phyloP scores from a whole-genome alignment of 352 stramenopile genomes.

The Thalassiosira hispida region DNA sequence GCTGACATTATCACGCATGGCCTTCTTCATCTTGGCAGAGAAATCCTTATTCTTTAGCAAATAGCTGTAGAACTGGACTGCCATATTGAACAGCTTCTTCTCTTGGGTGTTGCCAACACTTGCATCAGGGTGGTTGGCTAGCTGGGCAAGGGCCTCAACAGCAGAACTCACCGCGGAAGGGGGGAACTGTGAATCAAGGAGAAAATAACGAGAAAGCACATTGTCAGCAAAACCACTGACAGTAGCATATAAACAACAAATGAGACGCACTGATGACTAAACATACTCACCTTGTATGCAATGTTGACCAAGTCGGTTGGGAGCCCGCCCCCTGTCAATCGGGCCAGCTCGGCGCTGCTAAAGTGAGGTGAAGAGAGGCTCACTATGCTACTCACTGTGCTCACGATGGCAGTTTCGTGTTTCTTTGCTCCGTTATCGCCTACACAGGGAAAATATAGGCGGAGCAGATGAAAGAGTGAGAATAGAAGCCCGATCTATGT shows the following conservation, averaged over 20 bases:
- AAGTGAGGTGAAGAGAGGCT: conserved; percentile 56
- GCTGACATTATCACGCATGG: conserved; percentile 59
- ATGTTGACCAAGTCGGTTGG: conserved; percentile 75
- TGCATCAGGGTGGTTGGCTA: conserved; percentile 61
- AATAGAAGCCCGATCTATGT: no score
- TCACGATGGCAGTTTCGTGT: conserved; percentile 74
- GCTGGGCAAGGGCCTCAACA: conserved; percentile 64
- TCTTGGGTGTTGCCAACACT: conserved; percentile 47
- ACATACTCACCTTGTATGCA: conserved; percentile 58
- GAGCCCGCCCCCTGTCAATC: conserved; percentile 54
- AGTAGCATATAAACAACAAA: not conserved
- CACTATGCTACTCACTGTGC: conserved; percentile 69
- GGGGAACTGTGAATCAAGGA: conserved; percentile 52
- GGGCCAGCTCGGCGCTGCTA: conserved; percentile 49
- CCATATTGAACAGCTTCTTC: conserved; percentile 66
- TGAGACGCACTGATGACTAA: not conserved
- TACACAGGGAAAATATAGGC: no score
- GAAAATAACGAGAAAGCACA: not conserved
- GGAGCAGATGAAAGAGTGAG: no score
- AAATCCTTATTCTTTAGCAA: conserved; percentile 74
- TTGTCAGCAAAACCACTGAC: not conserved
- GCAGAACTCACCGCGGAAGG: conserved; percentile 62
- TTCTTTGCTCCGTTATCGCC: conserved; percentile 71
- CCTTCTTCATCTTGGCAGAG: conserved; percentile 52
- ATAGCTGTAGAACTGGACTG: conserved; percentile 80